Evolutionary conservation across 139 green algal species (phyloP).

Genomic region (Mychonastes homosphaera): DNA sequence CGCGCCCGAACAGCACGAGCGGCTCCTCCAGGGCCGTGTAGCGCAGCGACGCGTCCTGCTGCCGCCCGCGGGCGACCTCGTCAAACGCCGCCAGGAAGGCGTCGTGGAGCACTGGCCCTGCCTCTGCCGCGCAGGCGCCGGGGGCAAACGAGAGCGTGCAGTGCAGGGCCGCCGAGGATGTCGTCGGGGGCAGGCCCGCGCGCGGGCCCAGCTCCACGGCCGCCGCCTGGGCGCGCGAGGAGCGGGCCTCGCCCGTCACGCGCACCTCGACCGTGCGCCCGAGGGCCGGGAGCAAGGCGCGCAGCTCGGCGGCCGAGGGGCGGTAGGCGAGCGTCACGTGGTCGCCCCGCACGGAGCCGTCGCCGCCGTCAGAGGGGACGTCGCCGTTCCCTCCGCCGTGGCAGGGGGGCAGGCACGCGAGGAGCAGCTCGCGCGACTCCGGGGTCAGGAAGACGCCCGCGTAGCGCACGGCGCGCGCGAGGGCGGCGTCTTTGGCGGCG

Average conservation of each 20-base stretch:
- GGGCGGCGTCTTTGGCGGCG: no score
- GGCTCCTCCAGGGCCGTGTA: slow-evolving; percentile 10
- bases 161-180: background rate
- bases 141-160: background rate
- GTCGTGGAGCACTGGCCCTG: background rate
- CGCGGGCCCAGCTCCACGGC: background rate
- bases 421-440: slow-evolving; percentile 13
- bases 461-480: slow-evolving; percentile 4
- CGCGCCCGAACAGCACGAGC: slow-evolving; percentile 4
- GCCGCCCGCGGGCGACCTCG: background rate
- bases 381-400: no score
- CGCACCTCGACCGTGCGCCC: slow-evolving; percentile 2
- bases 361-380: no score
- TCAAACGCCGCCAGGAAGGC: background rate
- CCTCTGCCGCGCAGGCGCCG: background rate
- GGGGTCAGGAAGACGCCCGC: slow-evolving; percentile 15
- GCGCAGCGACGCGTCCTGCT: background rate
- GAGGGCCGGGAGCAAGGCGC: slow-evolving; percentile 10
- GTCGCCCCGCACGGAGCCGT: slow-evolving; percentile 6
- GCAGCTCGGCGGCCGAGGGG: slow-evolving; percentile 4
- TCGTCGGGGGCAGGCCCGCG: no score
- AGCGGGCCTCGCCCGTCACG: background rate
- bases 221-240: background rate
- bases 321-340: slow-evolving; percentile 18
- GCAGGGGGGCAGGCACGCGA: slow-evolving; percentile 2